These are phyloP conservation scores for Ganoderma sp. DNA, from an alignment of 1,284 basidiomycete genomes.

Conservation along the genomic window DNA sequence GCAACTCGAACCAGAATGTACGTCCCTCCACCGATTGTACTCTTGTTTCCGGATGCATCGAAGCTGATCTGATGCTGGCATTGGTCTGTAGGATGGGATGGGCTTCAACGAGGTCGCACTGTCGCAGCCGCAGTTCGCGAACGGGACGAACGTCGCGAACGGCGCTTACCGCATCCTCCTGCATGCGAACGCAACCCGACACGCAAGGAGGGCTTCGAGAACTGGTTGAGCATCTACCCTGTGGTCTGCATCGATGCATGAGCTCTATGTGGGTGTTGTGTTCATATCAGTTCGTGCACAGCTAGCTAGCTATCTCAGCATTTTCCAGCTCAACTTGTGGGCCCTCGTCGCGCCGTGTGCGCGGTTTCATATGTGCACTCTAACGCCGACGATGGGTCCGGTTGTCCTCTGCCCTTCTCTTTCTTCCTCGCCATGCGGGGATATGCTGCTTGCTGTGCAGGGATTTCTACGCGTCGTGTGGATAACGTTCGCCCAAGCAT, in stretches of 20 bases:
- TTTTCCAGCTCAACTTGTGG: background rate
- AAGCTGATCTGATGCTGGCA: constrained; percentile 4
- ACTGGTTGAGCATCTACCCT: too few relatives aligned
- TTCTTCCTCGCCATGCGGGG: background rate
- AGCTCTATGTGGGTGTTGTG: background rate
- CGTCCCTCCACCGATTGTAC: constrained; percentile 18
- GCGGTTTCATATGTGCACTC: background rate
- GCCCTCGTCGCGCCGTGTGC: background rate
- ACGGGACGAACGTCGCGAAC: constrained; percentile 64
- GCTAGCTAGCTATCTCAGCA: background rate
- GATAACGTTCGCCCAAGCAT: background rate
- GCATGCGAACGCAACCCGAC: constrained; percentile 58
- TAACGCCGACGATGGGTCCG: background rate
- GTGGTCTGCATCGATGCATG: constrained; percentile 42
- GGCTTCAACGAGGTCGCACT: constrained; percentile 49
- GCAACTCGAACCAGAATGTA: constrained; percentile 47
- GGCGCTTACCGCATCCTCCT: constrained; percentile 66
- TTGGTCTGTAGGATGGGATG: constrained; percentile 38
- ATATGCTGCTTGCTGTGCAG: too few relatives aligned
- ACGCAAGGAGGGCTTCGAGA: constrained; percentile 64
- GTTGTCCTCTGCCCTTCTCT: background rate
- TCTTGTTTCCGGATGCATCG: constrained; percentile 20
- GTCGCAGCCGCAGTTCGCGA: constrained; percentile 52
- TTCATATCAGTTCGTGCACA: background rate
- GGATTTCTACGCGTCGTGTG: too few relatives aligned